Base-by-base conservation (phyloP, 2,329 filamentous ascomycete species). In the Colletotrichum agaves region DNA sequence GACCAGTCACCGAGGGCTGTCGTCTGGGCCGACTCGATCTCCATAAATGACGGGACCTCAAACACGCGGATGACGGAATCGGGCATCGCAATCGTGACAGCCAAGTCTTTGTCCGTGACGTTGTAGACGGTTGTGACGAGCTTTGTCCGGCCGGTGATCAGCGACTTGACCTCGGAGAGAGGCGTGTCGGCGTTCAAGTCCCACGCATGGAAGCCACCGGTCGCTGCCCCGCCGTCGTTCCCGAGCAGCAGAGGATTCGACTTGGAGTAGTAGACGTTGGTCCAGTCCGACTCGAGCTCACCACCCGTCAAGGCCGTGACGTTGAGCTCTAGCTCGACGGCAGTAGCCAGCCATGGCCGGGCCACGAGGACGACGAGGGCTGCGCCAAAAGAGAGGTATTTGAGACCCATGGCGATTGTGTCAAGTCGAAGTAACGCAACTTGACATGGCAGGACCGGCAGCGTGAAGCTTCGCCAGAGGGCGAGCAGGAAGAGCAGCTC, bases 1-100 rank as follows among this genome's bases (percentile, higher is more conserved):
- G 82, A 83, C 80, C 82, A 84, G 69, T 84, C 82, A 0, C 83
- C 82, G 13, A 83, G 72, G 2, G 78, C 74, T 23, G 74, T 78
- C 11, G 76, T 74, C 41, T 75, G 69, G 3, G 78, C 77, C 5
- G 72, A 71, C 5, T 76, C 72, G 17, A 79, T 63, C 63, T 78
- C 75, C 52, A 75, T 71, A 4, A 79, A 65, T 2, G 70, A 72
- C 2, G 73, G 73, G 5, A 77, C 72, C 49, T 81, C 77, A 57
- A 79, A 84, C 2, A 79, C 72, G 7, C 81, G 76, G 23, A 84
- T 71, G 7, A 80, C 70, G 2, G 81, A 83, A 61, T 83, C 81
- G 0, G 82, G 76, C 67, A 79, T 75, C 2, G 81, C 80, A 35
- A 84, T 79, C 1, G 80, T 82, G 39, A 82, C 71, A 12, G 81